Conservation (phyloP, 441 rosid species). For the Erysimum pusillum region DNA sequence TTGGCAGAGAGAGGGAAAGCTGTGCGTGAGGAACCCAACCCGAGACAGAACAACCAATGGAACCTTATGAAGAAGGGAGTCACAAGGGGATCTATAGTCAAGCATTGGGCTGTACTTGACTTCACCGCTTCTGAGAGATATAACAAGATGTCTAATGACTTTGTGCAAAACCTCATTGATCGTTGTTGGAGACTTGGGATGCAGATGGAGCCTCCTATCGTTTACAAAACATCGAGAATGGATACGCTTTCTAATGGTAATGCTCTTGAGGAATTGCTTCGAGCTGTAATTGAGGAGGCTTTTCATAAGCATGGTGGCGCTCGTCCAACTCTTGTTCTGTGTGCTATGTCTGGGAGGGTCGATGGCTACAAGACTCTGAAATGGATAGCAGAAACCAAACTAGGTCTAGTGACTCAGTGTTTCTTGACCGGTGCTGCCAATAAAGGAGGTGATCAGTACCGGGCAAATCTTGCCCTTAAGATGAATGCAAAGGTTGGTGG, state of each 20-base stretch:
- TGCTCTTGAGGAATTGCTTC: conserved; percentile 57
- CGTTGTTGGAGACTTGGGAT: conserved; percentile 74
- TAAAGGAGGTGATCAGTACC: conserved; percentile 65
- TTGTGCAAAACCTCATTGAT: conserved; percentile 53
- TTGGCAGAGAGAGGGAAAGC: conserved; percentile 53
- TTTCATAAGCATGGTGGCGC: conserved; percentile 38
- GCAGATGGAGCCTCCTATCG: conserved; percentile 58
- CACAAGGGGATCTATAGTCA: conserved; percentile 68
- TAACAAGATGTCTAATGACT: conserved; percentile 38
- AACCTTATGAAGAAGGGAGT: conserved; percentile 71
- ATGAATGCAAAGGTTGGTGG: conserved; percentile 95
- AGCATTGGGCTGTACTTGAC: conserved; percentile 79
- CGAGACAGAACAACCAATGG: conserved; percentile 68
- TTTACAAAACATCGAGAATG: conserved; percentile 55
- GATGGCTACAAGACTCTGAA: conserved; percentile 83
- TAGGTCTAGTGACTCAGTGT: conserved; percentile 86
- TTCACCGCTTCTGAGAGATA: conserved; percentile 54
- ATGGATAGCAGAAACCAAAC: conserved; percentile 77
- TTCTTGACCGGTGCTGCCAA: conserved; percentile 62
- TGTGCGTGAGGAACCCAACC: conserved; percentile 61
- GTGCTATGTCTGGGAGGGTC: conserved; percentile 73
- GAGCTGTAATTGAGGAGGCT: conserved; percentile 45
- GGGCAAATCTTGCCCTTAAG: conserved; percentile 78
- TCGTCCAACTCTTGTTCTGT: conserved; percentile 62
- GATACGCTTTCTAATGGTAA: conserved; percentile 50